Evolutionary conservation across 2,329 filamentous ascomycete species (phyloP), one percentile per base, ranked within the genome.

Genomic region (Colletotrichum kahawae): DNA sequence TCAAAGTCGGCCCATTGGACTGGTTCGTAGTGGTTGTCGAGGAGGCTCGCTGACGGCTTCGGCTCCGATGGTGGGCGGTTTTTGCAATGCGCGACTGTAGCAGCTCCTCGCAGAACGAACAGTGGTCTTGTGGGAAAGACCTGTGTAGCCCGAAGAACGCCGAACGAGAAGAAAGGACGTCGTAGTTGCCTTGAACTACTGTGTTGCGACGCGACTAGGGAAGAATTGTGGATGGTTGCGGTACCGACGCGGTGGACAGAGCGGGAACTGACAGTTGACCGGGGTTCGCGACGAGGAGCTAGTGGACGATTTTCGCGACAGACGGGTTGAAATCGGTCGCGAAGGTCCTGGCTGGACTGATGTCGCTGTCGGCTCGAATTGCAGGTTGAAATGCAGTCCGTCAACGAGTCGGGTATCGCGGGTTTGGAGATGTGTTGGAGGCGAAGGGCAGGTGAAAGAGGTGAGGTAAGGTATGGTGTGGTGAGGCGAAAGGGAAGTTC

Each of bases 1-100:
- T 77, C 63, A 77, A 21, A 57, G 27, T 18, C 33, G 76, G 70
- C 73, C 70, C 73, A 75, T 75, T 68, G 73, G 73, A 68, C 57
- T 73, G 36, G 54, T 70, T 68, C 48, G 29, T 4, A 29, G 34
- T 27, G 24, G 36, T 13, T n/a, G 38, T 48, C 38, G 38, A 48
- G 38, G 38, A n/a, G 38, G 38, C 38, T 48, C 38, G 9, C 18
- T 48, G 38, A 48, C 38, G 18, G 18, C 7, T 76, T 38, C 36
- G 33, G 36, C 33, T 65, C 13, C 24, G 54, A 57, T 48, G 9
- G 21, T 29, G 21, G 54, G 16, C 21, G 54, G 54, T 16, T 29
- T 29, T 57, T 13, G 54, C 24, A 27, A 29, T 57, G 38, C 3
- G 38, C 18, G 38, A n/a, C 38, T n/a, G 38, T 18, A 9, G 18